These are phyloP conservation scores for Aspergillus ostianus DNA, from an alignment of 495 filamentous ascomycete species.

Conservation along the genomic window DNA sequence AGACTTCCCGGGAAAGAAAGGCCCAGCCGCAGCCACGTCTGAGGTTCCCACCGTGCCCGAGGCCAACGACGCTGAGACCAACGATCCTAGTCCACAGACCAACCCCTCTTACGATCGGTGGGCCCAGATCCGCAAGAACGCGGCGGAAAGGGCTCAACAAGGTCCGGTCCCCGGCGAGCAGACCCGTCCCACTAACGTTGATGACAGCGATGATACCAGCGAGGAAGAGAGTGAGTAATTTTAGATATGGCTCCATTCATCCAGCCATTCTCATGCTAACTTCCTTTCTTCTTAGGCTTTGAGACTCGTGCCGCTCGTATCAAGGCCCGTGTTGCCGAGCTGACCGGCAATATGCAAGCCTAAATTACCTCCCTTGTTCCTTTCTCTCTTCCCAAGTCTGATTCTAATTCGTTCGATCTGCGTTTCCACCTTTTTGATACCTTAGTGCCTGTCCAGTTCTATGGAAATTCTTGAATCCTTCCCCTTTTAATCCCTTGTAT, in stretches of 20 bases:
- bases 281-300: conserved; percentile 60
- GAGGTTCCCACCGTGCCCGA: not conserved
- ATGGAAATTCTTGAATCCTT: conserved; percentile 1
- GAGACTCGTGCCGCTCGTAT: conserved; percentile 95
- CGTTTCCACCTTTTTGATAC: not conserved
- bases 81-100: conserved; percentile 4
- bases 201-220: conserved; percentile 86
- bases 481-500: not conserved
- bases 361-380: conserved; percentile 1
- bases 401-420: not conserved
- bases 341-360: conserved; percentile 79
- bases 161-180: conserved; percentile 53
- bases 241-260: conserved; percentile 2
- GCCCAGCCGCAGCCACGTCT: too few species aligned
- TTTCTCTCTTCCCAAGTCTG: not conserved
- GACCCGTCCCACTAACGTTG: conserved; percentile 42
- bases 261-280: conserved; percentile 19
- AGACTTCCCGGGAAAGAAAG: conserved; percentile 22
- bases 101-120: conserved; percentile 66
- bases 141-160: conserved; percentile 64
- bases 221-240: conserved; percentile 87
- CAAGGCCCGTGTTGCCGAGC: conserved; percentile 92
- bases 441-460: conserved; percentile 2
- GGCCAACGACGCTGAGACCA: conserved; percentile 7
- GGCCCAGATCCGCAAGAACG: conserved; percentile 95